A percentile compares a stretch with the other conserved stretches of the same genome.
These are phyloP conservation scores for Calonectria honghensis DNA, from an alignment of 2,329 filamentous ascomycete genomes.

Conservation along the genomic window DNA sequence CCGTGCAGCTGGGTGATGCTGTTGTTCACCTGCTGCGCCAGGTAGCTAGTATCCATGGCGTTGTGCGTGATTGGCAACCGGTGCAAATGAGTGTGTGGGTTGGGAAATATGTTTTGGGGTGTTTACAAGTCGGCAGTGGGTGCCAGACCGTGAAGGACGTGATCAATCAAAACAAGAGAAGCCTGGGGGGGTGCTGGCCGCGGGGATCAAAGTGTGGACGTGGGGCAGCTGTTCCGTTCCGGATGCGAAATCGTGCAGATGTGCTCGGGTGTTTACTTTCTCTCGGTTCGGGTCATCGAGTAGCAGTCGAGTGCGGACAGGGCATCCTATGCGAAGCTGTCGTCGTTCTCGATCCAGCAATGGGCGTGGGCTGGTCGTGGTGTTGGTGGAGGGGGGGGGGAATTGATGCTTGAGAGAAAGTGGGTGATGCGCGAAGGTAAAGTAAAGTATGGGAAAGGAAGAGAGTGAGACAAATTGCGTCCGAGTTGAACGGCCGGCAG, in stretches of 20 bases:
- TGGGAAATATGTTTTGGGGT: conserved; percentile 27
- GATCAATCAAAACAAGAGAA: conserved; percentile 40
- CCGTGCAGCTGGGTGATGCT: conserved; percentile 95
- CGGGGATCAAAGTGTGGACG: conserved; percentile 8
- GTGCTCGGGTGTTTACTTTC: conserved; percentile 54
- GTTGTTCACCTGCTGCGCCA: conserved; percentile 95
- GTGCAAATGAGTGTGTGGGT: conserved; percentile 43
- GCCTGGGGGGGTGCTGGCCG: conserved; percentile 27
- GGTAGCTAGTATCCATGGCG: conserved; percentile 90
- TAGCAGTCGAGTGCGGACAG: conserved; percentile 48
- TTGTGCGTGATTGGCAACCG: conserved; percentile 33
- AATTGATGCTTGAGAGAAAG: conserved; percentile 3
- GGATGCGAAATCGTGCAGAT: conserved; percentile 44
- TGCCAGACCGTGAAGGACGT: conserved; percentile 34
- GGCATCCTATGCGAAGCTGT: conserved; percentile 52
- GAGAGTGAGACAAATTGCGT: conserved; percentile 50
- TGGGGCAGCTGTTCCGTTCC: conserved; percentile 48
- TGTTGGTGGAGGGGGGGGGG: neutral
- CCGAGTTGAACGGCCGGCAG: conserved; percentile 37
- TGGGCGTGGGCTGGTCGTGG: conserved; percentile 37
- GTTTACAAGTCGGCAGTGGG: conserved; percentile 36
- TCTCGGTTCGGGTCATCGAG: conserved; percentile 55
- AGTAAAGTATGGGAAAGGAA: conserved; percentile 37
- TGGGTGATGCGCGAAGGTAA: conserved; percentile 36
- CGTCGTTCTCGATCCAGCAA: conserved; percentile 45